Base-by-base conservation (phyloP, 306 rosid species). In the Begonia peltatifolia region DNA sequence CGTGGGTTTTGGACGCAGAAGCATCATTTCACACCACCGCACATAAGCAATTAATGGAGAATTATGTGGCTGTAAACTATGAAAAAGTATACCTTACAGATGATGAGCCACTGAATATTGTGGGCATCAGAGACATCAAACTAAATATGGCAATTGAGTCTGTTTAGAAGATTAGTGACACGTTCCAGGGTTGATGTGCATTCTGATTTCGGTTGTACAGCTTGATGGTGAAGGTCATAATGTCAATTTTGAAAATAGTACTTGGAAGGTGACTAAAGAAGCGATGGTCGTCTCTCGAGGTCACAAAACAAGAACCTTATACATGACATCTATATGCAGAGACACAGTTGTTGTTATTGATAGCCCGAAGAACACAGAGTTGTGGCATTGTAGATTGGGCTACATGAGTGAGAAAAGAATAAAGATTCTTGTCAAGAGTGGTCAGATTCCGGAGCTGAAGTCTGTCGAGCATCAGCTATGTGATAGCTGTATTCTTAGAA, bases 381-480 rank as follows among this genome's bases (percentile, higher is more conserved):
- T 53, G 15, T 53, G 17, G 7, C 44, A 30, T n/a, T 23, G 5
- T 7, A 36, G 18, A 2, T 25, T 56, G 51, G 38, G 23, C 23
- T 52, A 56, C 4, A 56, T 56, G 22, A 56, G 18, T 17, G 41
- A 51, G 55, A 51, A 16, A 20, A 3, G 55, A 51, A 16, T 9
- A 1, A 51, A 20, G 20, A 0, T 47, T 11, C 62, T 46, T 6
- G 1, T 17, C 11, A 20, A 42, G 1, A 3, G 25, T 6, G 46
- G 53, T 10, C 18, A 58, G 42, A 9, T 46, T 20, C 23, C 22
- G 0, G 42, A 12, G 22, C 10, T 58, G 9, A 46, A 46, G 6
- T 4, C 12, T 0, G 5, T 58, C 13, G 22, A 58, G 23, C 53
- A 46, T 7, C n/a, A 22, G 3, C 5, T 58, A 9, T 58, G 44